Base-by-base conservation (phyloP, 495 filamentous ascomycete genomes). In the Annulohypoxylon bovei region DNA sequence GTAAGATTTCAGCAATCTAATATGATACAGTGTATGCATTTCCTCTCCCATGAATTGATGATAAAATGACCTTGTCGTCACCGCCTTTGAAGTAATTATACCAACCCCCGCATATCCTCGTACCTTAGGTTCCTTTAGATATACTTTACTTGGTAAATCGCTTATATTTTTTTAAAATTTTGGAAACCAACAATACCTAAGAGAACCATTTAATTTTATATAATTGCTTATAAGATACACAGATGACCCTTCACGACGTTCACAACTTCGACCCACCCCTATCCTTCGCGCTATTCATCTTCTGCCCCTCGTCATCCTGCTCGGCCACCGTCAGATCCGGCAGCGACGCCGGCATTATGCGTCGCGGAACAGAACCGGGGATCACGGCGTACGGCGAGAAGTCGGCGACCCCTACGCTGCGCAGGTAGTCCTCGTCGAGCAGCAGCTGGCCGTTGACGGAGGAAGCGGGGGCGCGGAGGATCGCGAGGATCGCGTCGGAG, bases 361-460 rank as follows among this genome's bases (percentile, higher is more conserved):
- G 81, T 23, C 92, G 78, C 0, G 93, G 92, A 0, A 40, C 76
- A 0, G 87, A 72, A 0, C 92, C 93, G 0, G 85, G 81, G 0
- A 95, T 83, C 0, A 95, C 78, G 3, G 85, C 84, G 75, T 96
- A 97, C 65, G 87, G 85, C 0, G 87, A 87, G 75, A 97, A 95
- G 77, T 97, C 91, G 0, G 81, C 83, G 4, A 94, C 81, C 59
- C 69, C n/a, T 53, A 89, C 79, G 25, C 85, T 79, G 22, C 91
- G 82, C 27, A 97, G 83, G 70, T 94, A 95, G 75, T 97, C 93
- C 74, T 97, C 93, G 68, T 97, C 93, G 1, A 93, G 87, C 37
- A 88, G 83, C 4, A 95, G 78, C 7, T 88, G 79, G 0, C 93
- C 93, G 73, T 93, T 96, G 18, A 96, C 88, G 9, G 60, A 75